Conservation (phyloP, 345 rosid genomes). For the Durio zibethinus region DNA sequence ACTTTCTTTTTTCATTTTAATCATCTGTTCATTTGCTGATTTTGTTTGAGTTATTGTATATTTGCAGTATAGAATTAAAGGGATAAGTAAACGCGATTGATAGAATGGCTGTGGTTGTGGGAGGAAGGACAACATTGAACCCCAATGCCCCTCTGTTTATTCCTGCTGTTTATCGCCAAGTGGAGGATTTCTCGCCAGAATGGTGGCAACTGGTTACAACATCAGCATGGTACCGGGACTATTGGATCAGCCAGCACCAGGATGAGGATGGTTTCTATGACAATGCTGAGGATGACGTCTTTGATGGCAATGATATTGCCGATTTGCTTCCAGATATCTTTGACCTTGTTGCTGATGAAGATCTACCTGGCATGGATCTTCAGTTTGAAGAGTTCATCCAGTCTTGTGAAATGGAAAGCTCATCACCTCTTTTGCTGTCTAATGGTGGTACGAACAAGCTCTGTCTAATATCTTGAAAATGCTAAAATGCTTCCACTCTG, state of each 20-base stretch:
- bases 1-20: not conserved
- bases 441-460: constrained; percentile 1
- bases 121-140: constrained; percentile 34
- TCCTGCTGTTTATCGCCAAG: constrained; percentile 34
- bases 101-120: constrained; percentile 33
- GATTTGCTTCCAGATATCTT: constrained; percentile 43
- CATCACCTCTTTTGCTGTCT: constrained; percentile 2
- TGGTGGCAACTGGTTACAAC: constrained; percentile 50
- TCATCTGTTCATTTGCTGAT: not conserved
- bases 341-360: constrained; percentile 38
- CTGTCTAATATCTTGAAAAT: not conserved
- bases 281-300: constrained; percentile 3
- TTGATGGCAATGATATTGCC: constrained; percentile 8
- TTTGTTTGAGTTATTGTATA: not conserved
- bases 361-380: constrained; percentile 31
- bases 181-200: constrained; percentile 52
- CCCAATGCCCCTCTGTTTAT: constrained; percentile 44
- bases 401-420: constrained; percentile 24
- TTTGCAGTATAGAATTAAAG: not conserved
- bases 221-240: constrained; percentile 37
- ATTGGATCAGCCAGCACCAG: constrained; percentile 36
- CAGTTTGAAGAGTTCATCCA: constrained; percentile 44
- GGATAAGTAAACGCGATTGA: not conserved
- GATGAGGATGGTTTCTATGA: constrained; percentile 29
- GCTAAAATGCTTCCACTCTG: not conserved